phyloP scores from a whole-genome alignment of 805 yeast species.

The Yamadazyma paraphyllophila region DNA sequence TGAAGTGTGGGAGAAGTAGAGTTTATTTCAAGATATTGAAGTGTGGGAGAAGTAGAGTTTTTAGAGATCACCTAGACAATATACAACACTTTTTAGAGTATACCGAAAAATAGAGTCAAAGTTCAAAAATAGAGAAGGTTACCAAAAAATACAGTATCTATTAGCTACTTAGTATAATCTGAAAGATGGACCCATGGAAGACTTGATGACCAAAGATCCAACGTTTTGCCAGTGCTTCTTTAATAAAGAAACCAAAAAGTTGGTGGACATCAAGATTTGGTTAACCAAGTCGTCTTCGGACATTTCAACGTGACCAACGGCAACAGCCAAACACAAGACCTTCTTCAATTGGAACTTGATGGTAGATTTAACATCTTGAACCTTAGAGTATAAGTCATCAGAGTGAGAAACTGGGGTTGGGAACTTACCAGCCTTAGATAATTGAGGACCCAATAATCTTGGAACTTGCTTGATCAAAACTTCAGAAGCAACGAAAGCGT shows the following conservation, averaged over 20 bases:
- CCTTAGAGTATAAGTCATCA: constrained; percentile 95
- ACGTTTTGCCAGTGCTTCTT: constrained; percentile 99
- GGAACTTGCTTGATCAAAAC: constrained; percentile 99
- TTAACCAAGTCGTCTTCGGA: constrained; percentile 92
- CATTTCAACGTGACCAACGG: constrained; percentile 99
- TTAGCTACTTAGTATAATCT: constrained; percentile 83
- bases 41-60: not conserved
- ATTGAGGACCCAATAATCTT: constrained; percentile 99
- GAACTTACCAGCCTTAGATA: constrained; percentile 99
- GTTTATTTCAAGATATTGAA: not conserved
- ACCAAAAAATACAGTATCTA: not conserved
- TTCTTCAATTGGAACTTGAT: constrained; percentile 99
- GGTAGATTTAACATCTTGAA: constrained; percentile 97
- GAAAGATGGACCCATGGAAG: constrained; percentile 99
- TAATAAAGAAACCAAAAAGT: constrained; percentile 98
- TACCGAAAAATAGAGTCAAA: too few relatives aligned
- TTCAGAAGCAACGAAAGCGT: constrained; percentile 99
- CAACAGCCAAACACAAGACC: constrained; percentile 99
- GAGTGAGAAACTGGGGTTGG: constrained; percentile 99
- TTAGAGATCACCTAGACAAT: too few relatives aligned
- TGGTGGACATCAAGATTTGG: constrained; percentile 98
- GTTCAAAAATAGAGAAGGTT: not conserved
- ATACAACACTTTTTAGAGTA: too few relatives aligned
- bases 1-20: not conserved
- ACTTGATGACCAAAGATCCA: constrained; percentile 98